Evolutionary conservation across 2,329 filamentous ascomycete species (phyloP).

Genomic region (Hymenoscyphus albidus): DNA sequence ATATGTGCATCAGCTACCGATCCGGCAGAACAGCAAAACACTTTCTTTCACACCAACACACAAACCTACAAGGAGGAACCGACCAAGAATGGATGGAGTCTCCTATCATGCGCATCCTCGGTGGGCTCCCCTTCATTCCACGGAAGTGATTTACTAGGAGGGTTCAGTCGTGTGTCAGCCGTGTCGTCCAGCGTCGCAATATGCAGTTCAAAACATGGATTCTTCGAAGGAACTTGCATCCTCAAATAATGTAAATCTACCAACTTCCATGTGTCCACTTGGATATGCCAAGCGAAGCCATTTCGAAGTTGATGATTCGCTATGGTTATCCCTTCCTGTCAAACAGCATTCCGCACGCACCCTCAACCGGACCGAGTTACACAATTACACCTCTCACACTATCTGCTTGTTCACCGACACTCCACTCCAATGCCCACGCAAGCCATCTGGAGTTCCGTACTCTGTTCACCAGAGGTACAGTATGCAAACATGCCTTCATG

Average conservation of each 20-base stretch:
- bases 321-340: constrained; percentile 10
- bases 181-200: constrained; percentile 27
- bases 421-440: constrained; percentile 6
- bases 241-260: neutral
- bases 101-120: neutral
- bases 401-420: constrained; percentile 20
- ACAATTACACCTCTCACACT: constrained; percentile 19
- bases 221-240: neutral
- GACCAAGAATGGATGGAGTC: neutral
- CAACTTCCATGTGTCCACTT: neutral
- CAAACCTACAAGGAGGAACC: neutral
- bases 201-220: constrained; percentile 20
- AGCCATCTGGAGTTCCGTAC: neutral
- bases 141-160: constrained; percentile 1
- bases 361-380: constrained; percentile 12
- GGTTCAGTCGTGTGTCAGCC: constrained; percentile 18
- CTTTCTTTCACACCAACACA: constrained; percentile 7
- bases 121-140: neutral
- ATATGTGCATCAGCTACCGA: constrained; percentile 13
- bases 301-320: constrained; percentile 13
- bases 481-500: constrained; percentile 11
- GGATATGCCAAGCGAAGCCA: constrained; percentile 3
- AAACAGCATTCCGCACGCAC: constrained; percentile 1
- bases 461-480: neutral
- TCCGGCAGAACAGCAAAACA: constrained; percentile 24